Evolutionary conservation across 2,329 filamentous ascomycete species (phyloP).

Genomic region (Arachnomyces sp.): DNA sequence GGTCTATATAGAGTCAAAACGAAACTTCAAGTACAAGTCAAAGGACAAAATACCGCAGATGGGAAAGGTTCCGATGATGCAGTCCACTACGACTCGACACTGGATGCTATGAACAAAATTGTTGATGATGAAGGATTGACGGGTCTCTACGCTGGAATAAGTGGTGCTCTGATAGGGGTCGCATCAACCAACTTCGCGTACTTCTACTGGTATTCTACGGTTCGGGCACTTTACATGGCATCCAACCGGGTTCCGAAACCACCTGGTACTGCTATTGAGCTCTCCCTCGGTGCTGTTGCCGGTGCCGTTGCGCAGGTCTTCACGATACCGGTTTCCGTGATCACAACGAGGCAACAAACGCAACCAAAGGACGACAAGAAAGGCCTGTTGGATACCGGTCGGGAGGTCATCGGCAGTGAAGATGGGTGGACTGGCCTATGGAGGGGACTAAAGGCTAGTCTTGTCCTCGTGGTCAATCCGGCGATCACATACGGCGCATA

Average conservation of each 20-base stretch:
- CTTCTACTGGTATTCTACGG: slow-evolving; percentile 97
- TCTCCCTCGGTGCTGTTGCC: slow-evolving; percentile 76
- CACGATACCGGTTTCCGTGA: slow-evolving; percentile 90
- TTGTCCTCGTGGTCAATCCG: slow-evolving; percentile 92
- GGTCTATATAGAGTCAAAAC: slow-evolving; percentile 73
- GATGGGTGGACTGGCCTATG: slow-evolving; percentile 85
- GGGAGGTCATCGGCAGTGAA: slow-evolving; percentile 81
- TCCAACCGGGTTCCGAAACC: slow-evolving; percentile 51
- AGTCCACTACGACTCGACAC: slow-evolving; percentile 75
- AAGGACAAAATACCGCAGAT: slow-evolving; percentile 45
- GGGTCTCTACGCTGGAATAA: slow-evolving; percentile 84
- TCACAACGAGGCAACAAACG: slow-evolving; percentile 94
- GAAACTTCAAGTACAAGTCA: slow-evolving; percentile 88
- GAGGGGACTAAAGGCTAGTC: slow-evolving; percentile 90
- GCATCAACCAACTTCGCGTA: slow-evolving; percentile 98
- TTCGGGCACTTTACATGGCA: slow-evolving; percentile 69
- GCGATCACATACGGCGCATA: slow-evolving; percentile 97
- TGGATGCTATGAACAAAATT: slow-evolving; percentile 85
- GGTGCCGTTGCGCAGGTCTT: slow-evolving; percentile 90
- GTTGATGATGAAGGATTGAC: slow-evolving; percentile 67
- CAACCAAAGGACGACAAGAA: slow-evolving; percentile 78
- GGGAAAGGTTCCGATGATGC: slow-evolving; percentile 42
- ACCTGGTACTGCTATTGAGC: slow-evolving; percentile 73
- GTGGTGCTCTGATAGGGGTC: slow-evolving; percentile 79
- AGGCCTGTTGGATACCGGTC: slow-evolving; percentile 76